Evolutionary conservation across 129 eudicot species (phyloP).

Genomic region (Smallanthus sonchifolius): DNA sequence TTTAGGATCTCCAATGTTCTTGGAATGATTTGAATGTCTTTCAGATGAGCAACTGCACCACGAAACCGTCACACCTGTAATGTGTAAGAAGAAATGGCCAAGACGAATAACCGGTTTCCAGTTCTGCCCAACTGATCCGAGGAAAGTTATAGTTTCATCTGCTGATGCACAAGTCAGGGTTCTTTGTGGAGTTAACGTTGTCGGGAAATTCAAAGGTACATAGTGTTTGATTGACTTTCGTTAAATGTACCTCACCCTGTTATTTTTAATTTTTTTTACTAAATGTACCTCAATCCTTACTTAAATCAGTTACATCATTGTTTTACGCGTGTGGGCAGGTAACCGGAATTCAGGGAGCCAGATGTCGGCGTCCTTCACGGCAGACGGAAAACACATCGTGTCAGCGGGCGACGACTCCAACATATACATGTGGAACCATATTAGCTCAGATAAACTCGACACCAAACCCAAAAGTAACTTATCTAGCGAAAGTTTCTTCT

Average conservation of each 20-base stretch:
- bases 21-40: background rate
- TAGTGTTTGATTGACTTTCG: background rate
- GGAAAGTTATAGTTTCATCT: conserved; percentile 72
- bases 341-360: conserved; percentile 67
- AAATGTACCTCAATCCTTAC: too few relatives aligned
- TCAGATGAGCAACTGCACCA: conserved; percentile 26
- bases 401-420: conserved; percentile 77
- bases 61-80: conserved; percentile 15
- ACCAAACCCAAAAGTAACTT: conserved; percentile 43
- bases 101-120: conserved; percentile 40
- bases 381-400: conserved; percentile 65
- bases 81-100: conserved; percentile 30
- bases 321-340: conserved; percentile 34
- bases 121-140: conserved; percentile 66
- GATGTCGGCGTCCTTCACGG: conserved; percentile 68
- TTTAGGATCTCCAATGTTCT: background rate
- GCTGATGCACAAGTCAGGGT: conserved; percentile 81
- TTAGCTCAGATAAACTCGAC: conserved; percentile 27
- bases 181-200: conserved; percentile 51
- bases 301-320: background rate
- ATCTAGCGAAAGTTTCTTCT: conserved; percentile 58
- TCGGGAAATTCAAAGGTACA: conserved; percentile 66
- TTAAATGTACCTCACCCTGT: too few relatives aligned
- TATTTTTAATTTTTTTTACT: too few relatives aligned
- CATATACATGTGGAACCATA: conserved; percentile 62